phyloP scores from a whole-genome alignment of 495 filamentous ascomycete genomes.

The Penicillium longicatenatum region DNA sequence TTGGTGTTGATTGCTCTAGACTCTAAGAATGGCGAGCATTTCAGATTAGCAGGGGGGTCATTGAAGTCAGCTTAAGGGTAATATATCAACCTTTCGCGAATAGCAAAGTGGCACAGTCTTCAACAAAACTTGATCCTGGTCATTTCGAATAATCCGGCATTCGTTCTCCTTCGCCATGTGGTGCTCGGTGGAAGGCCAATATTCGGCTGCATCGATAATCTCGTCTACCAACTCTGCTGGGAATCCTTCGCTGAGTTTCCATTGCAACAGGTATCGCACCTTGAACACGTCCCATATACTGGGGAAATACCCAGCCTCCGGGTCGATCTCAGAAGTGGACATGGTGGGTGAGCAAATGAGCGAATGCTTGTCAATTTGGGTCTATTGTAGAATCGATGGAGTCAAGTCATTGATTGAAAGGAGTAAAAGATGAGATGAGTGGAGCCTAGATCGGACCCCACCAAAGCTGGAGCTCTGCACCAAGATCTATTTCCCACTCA shows the following conservation, averaged over 20 bases:
- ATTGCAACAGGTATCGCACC: conserved; percentile 37
- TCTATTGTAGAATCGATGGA: not conserved
- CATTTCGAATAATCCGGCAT: conserved; percentile 27
- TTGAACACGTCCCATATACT: conserved; percentile 38
- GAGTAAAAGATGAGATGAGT: not conserved
- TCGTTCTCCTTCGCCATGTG: conserved; percentile 25
- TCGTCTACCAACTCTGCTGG: conserved; percentile 67
- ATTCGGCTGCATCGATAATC: conserved; percentile 69
- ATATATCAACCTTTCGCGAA: conserved; percentile 29
- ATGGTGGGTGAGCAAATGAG: not conserved
- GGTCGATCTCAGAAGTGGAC: not conserved
- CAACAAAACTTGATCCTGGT: conserved; percentile 42
- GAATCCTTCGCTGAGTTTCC: conserved; percentile 44
- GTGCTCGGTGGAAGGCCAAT: conserved; percentile 58
- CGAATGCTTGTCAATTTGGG: not conserved
- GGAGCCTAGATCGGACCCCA: not conserved
- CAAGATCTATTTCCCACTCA: not conserved
- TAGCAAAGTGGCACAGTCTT: conserved; percentile 46
- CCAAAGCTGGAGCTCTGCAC: not conserved
- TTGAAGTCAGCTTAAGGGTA: not conserved
- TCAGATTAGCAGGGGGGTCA: conserved; percentile 1
- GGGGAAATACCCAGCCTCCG: conserved; percentile 23
- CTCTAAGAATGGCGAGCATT: conserved; percentile 11
- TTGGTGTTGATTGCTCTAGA: conserved; percentile 22
- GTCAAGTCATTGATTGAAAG: not conserved